Evolutionary conservation across 192 early-diverging fungal genomes (phyloP), one percentile per base, ranked within the genome.

Genomic region (Coemansia sp.): DNA sequence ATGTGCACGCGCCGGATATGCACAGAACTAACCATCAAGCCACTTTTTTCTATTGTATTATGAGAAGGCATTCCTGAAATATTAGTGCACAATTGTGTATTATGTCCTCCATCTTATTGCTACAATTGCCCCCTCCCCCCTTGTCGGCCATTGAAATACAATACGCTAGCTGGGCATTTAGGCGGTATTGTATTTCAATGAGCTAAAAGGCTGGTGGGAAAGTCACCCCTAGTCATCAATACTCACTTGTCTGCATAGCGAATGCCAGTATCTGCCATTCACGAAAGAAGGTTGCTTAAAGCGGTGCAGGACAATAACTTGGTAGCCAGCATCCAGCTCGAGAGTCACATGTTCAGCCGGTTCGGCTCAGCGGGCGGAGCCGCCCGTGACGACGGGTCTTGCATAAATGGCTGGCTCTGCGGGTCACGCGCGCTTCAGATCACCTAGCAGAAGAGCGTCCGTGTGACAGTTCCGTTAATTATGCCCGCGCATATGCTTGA

Each of bases 381-480:
- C 47, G 47, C 47, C 47, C 47, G 47, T 50, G 47, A 50, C 47
- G 21, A 50, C 1, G 21, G 8, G 10, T 25, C 8, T 7, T 26
- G 47, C 47, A 50, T 50, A 50, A 50, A 36, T 39, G 45, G 25
- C 20, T 16, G 45, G 45, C 23, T 26, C 26, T n/a, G 37, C 14
- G 16, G 43, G 43, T 48, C 61, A 62, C 42, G 61, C 43, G 61
- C 47, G 34, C 42, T 34, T 11, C 43, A 28, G 61, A 48, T 62
- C 61, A 31, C 31, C 47, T 12, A 45, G 8, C 38, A 13, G 10
- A 8, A 39, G 13, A n/a, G 14, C n/a, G n/a, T 21, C 38, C 59
- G 23, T 37, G 23, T 60, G 59, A 60, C 60, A 62, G 60, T 61
- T 45, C 60, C 41, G 60, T 41, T 61, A 42, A 42, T 42, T 62